A percentile compares a stretch with the other conserved stretches of the same genome.
Evolutionary conservation across 306 rosid genomes (phyloP).

Genomic region (Argentina anserina): DNA sequence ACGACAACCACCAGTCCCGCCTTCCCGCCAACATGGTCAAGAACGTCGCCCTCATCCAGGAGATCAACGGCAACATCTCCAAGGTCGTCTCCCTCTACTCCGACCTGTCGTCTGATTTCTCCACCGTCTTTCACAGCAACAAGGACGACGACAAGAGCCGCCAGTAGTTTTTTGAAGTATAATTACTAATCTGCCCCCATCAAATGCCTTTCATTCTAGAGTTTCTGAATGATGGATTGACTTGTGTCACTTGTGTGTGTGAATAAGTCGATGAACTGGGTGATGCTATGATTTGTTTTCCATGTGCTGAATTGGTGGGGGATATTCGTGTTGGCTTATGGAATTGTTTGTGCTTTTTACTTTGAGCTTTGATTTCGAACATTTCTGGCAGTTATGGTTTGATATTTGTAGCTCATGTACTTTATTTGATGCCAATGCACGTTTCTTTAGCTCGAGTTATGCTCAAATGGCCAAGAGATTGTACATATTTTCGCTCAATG

Average conservation of each 20-base stretch:
- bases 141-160: neutral
- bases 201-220: neutral
- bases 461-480: neutral
- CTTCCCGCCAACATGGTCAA: slow-evolving; percentile 70
- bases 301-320: no score
- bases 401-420: neutral
- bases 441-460: neutral
- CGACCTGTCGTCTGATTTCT: slow-evolving; percentile 61
- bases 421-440: neutral
- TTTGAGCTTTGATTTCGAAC: neutral
- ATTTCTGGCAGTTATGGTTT: neutral
- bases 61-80: slow-evolving; percentile 71
- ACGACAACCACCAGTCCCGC: slow-evolving; percentile 76
- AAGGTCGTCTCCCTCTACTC: slow-evolving; percentile 75
- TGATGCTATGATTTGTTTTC: neutral
- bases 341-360: neutral
- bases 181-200: neutral
- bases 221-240: neutral
- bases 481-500: slow-evolving; percentile 1
- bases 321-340: neutral
- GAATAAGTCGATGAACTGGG: neutral
- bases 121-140: slow-evolving; percentile 38
- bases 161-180: neutral
- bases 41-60: slow-evolving; percentile 75
- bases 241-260: neutral